Evolutionary conservation across 352 stramenopile genomes (phyloP).

Genomic region (Phytopythium litorale): DNA sequence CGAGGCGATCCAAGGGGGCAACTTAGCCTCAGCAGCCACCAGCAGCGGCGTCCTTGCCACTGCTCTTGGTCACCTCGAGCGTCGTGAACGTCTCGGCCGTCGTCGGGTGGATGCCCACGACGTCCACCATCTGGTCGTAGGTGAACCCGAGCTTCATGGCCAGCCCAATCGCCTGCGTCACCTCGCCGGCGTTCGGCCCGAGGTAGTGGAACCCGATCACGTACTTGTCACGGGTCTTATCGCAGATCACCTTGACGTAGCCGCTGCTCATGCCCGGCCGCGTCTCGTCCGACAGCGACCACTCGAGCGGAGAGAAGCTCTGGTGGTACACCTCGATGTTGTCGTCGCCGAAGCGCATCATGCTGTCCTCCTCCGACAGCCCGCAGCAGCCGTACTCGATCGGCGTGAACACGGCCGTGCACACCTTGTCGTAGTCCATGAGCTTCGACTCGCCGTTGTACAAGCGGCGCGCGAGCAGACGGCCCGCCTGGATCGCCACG

Average conservation of each 20-base stretch:
- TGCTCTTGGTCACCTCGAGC: conserved; percentile 93
- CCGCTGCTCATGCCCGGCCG: conserved; percentile 68
- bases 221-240: conserved; percentile 81
- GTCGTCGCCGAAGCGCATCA: conserved; percentile 84
- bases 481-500: conserved; percentile 96
- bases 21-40: conserved; percentile 97
- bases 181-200: conserved; percentile 97
- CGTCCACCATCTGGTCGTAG: conserved; percentile 90
- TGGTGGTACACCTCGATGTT: conserved; percentile 96
- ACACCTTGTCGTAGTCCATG: conserved; percentile 94
- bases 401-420: conserved; percentile 94
- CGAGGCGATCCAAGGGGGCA: conserved; percentile 32
- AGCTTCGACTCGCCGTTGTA: conserved; percentile 77
- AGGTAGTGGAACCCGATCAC: conserved; percentile 98
- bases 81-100: conserved; percentile 95
- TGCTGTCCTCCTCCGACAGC: conserved; percentile 95
- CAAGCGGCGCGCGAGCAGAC: conserved; percentile 88
- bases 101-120: conserved; percentile 97
- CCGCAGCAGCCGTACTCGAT: conserved; percentile 97
- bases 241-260: conserved; percentile 95
- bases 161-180: conserved; percentile 92
- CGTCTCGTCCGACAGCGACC: conserved; percentile 70
- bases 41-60: conserved; percentile 88
- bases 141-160: conserved; percentile 95
- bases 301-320: conserved; percentile 96